A percentile compares a stretch with the other conserved stretches of the same genome.
Conservation (phyloP, 768 basidiomycete species). For the Leccinum boreale region DNA sequence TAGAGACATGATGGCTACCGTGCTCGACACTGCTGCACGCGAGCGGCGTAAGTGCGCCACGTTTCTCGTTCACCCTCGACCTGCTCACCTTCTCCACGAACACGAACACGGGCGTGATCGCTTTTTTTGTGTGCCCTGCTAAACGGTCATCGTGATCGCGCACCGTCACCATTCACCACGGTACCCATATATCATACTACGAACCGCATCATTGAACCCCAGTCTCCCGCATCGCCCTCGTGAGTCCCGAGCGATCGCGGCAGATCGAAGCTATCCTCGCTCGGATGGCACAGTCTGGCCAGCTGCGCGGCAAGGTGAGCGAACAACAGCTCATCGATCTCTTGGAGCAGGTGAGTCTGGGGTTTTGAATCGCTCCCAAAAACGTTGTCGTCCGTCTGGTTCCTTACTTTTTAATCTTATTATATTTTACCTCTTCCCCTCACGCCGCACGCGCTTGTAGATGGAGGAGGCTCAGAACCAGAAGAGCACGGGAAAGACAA, state of each 20-base stretch:
- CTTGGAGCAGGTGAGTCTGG: conserved; percentile 67
- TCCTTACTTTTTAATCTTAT: background rate
- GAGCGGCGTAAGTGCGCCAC: conserved; percentile 62
- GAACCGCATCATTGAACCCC: background rate
- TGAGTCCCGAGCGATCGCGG: conserved; percentile 75
- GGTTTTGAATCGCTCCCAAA: background rate
- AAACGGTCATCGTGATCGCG: background rate
- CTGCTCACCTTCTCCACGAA: background rate
- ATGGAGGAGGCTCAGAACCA: conserved; percentile 54
- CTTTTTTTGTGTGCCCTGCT: background rate
- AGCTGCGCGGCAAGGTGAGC: conserved; percentile 70
- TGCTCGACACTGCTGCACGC: conserved; percentile 73
- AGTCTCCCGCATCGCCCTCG: conserved; percentile 88
- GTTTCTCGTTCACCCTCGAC: background rate
- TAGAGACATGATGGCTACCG: conserved; percentile 71
- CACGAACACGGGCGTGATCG: background rate
- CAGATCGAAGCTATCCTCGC: conserved; percentile 78
- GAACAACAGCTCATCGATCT: conserved; percentile 83
- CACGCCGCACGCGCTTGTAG: conserved; percentile 28
- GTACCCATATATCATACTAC: background rate
- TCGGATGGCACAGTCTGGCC: conserved; percentile 82
- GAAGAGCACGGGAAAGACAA: conserved; percentile 50
- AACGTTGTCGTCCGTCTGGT: background rate
- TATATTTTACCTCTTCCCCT: background rate
- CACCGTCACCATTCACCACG: background rate